Percentiles rank a stretch among this genome's conserved stretches.
Conservation (phyloP, 164 flowering plant genomes). For the Sextonia rubra region DNA sequence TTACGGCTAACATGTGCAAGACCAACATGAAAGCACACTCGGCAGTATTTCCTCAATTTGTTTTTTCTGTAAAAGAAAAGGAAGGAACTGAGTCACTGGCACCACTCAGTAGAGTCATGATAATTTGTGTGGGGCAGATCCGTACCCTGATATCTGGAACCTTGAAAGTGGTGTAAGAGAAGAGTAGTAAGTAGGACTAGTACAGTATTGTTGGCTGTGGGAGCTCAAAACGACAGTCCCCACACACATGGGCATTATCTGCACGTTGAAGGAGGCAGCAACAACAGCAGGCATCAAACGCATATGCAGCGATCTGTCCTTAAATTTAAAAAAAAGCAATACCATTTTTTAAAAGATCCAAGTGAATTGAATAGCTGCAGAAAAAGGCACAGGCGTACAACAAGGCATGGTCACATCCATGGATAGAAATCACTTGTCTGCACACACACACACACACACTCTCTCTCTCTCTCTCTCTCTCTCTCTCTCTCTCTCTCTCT, state of each 20-base stretch:
- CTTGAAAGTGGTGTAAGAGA: neutral
- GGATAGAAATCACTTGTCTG: neutral
- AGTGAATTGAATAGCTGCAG: neutral
- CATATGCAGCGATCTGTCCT: neutral
- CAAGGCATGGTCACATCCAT: conserved; percentile 9
- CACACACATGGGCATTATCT: neutral
- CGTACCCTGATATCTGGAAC: neutral
- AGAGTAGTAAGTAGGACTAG: no score
- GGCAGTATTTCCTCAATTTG: no score
- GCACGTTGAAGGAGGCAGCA: neutral
- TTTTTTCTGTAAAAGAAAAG: no score
- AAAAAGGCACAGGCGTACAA: neutral
- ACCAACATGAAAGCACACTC: no score
- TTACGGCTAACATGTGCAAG: no score
- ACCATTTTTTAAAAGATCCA: no score
- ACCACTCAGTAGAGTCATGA: neutral
- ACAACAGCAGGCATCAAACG: neutral
- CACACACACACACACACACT: no score
- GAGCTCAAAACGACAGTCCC: conserved; percentile 1
- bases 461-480: neutral
- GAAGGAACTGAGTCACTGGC: neutral
- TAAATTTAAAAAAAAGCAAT: neutral
- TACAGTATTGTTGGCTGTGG: neutral
- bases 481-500: neutral
- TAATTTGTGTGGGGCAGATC: neutral